Evolutionary conservation across 208 protist species (phyloP), one percentile per base, ranked within the genome.

Genomic region (Crithidia acanthocephali): DNA sequence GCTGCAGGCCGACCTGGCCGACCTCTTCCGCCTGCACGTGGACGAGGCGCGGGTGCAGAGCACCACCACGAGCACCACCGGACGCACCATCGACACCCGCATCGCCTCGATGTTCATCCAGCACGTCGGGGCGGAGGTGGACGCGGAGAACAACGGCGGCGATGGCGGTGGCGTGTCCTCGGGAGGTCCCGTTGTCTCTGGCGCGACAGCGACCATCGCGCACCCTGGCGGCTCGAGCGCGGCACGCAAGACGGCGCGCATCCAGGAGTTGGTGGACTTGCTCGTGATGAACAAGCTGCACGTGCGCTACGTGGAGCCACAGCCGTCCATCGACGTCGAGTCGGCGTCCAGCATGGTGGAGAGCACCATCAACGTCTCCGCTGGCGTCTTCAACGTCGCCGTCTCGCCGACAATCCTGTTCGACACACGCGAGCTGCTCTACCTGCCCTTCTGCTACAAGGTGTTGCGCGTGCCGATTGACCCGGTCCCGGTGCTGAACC

Each of bases 381-480:
- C 84, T 6, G 83, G 79, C 3, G 52, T 70, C 53, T 32, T 93
- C 25, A 57, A 63, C 47, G 25, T 91, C 3, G 68, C 86, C 23
- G 55, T 96, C 23, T 91, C 88, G 11, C 86, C 88, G 27, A 81
- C 87, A 22, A 88, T 88, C 67, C 74, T 94, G 6, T 83, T 86
- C 47, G 91, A 94, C 76, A 85, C 87, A 3, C 76, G 85, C 27
- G 81, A 94, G 68, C 22, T 93, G 62, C 76, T 96, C 11, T 94
- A 94, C 73, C 66, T 86, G 27, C 91, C 91, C 47, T 93, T 96
- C 70, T 92, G 76, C 58, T 75, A 73, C 53, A 90, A 89, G 68
- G 86, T 93, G 48, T 74, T 93, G 51, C 84, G 80, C 16, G 53
- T 82, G 37, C 91, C 91, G 0, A 75, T 93, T 20, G 72, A 82